A percentile compares a stretch with the other conserved stretches of the same genome.
These are phyloP conservation scores for Dissoconium aciculare DNA, from an alignment of 2,329 filamentous ascomycete species.

Conservation along the genomic window DNA sequence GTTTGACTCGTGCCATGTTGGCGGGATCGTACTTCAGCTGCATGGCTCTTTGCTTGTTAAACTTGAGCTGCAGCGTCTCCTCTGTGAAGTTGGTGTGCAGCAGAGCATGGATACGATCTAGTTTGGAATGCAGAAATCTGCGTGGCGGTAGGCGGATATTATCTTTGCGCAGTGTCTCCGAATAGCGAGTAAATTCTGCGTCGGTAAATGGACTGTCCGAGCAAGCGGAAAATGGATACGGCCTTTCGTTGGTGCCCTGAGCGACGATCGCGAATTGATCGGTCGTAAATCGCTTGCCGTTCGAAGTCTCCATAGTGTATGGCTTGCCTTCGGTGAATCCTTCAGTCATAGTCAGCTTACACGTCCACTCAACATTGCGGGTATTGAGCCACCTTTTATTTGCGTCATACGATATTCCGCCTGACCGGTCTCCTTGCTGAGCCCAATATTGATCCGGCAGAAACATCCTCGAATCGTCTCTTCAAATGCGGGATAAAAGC, in stretches of 20 bases:
- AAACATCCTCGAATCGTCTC: conserved; percentile 69
- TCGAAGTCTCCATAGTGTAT: conserved; percentile 63
- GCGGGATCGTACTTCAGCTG: conserved; percentile 36
- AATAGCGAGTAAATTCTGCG: conserved; percentile 69
- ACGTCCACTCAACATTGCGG: conserved; percentile 5
- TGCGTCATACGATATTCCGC: conserved; percentile 76
- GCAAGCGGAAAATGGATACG: conserved; percentile 81
- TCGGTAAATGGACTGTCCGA: conserved; percentile 70
- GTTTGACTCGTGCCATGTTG: conserved; percentile 52
- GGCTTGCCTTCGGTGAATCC: conserved; percentile 65
- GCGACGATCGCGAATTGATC: conserved; percentile 72
- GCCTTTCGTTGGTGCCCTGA: conserved; percentile 67
- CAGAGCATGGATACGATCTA: conserved; percentile 64
- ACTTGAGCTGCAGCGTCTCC: conserved; percentile 63
- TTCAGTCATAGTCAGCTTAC: conserved; percentile 22
- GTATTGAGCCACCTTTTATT: conserved; percentile 54
- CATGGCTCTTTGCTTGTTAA: conserved; percentile 54
- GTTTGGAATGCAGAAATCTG: conserved; percentile 52
- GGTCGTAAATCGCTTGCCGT: conserved; percentile 64
- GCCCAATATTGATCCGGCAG: conserved; percentile 68
- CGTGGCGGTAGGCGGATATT: conserved; percentile 61
- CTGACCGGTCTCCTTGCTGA: conserved; percentile 51
- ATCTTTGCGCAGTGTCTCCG: conserved; percentile 57
- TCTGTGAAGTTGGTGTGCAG: conserved; percentile 72
- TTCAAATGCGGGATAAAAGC: conserved; percentile 85